A percentile compares a stretch with the other conserved stretches of the same genome.
These are phyloP conservation scores for Dioscorea zingiberensis DNA, from an alignment of 106 monocot species.

Conservation along the genomic window DNA sequence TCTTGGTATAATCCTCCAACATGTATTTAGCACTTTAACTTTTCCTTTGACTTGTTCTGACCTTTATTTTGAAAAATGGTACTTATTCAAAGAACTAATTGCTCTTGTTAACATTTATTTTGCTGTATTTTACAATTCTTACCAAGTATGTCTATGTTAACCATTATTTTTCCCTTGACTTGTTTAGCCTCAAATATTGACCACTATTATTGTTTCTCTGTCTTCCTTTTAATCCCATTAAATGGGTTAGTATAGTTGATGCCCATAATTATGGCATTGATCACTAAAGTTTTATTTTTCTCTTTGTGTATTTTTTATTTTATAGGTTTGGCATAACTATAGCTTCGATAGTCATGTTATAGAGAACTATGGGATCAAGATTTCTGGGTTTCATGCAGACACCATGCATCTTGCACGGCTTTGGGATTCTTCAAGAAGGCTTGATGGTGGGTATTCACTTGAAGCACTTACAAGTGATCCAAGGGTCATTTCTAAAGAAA, in stretches of 20 bases:
- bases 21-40: too few relatives aligned
- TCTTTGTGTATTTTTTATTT: conserved; percentile 2
- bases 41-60: too few relatives aligned
- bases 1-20: too few relatives aligned
- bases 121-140: too few relatives aligned
- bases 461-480: conserved; percentile 82
- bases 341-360: conserved; percentile 93
- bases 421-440: conserved; percentile 86
- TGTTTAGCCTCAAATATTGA: too few relatives aligned
- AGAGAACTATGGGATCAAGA: conserved; percentile 76
- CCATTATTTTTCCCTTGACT: not conserved
- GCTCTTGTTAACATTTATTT: too few relatives aligned
- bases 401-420: conserved; percentile 99
- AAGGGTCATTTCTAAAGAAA: conserved; percentile 36
- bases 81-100: too few relatives aligned
- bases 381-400: conserved; percentile 95
- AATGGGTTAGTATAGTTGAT: too few relatives aligned
- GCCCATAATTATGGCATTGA: not conserved
- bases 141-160: too few relatives aligned
- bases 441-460: conserved; percentile 93
- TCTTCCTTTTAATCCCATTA: too few relatives aligned
- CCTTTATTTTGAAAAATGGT: too few relatives aligned
- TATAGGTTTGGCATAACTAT: conserved; percentile 99
- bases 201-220: too few relatives aligned
- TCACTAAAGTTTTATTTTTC: not conserved